Evolutionary conservation across 805 yeast species (phyloP).

Genomic region (Ogataea populi-albae): DNA sequence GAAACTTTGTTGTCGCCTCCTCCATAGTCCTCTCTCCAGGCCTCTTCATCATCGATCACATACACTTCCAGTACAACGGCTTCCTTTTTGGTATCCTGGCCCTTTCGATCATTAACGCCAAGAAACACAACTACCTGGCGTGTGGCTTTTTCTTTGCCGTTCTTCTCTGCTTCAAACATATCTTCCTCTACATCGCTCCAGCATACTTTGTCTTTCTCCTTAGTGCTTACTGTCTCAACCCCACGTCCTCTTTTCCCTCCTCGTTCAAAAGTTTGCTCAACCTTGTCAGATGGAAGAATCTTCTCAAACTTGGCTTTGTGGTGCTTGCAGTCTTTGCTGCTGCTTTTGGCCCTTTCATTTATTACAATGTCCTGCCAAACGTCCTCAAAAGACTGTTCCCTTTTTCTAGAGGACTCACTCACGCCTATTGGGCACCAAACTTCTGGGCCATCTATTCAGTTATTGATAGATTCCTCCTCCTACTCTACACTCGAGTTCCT

Average conservation of each 20-base stretch:
- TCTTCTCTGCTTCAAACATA: slow-evolving; percentile 90
- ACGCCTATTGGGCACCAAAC: slow-evolving; percentile 99
- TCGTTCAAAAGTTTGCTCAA: slow-evolving; percentile 16
- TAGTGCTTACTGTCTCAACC: slow-evolving; percentile 65
- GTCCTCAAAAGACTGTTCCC: slow-evolving; percentile 78
- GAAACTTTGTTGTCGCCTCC: slow-evolving; percentile 73
- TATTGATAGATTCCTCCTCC: slow-evolving; percentile 65
- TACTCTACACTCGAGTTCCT: slow-evolving; percentile 38
- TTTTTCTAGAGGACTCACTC: slow-evolving; percentile 90
- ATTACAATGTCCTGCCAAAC: slow-evolving; percentile 59
- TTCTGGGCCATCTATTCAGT: slow-evolving; percentile 94
- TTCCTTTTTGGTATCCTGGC: slow-evolving; percentile 84
- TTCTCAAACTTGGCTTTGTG: slow-evolving; percentile 58
- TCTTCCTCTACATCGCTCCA: slow-evolving; percentile 89
- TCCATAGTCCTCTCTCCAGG: slow-evolving; percentile 89
- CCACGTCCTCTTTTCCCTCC: slow-evolving; percentile 25
- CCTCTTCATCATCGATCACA: slow-evolving; percentile 84
- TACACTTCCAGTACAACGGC: slow-evolving; percentile 96
- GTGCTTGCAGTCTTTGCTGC: slow-evolving; percentile 59
- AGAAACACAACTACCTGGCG: slow-evolving; percentile 49
- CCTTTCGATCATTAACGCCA: slow-evolving; percentile 69
- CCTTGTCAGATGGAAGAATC: slow-evolving; percentile 50
- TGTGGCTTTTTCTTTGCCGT: slow-evolving; percentile 71
- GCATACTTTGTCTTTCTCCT: slow-evolving; percentile 81
- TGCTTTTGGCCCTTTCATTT: slow-evolving; percentile 79